phyloP scores from a whole-genome alignment of 2,329 filamentous ascomycete genomes.

The Stenocarpella maydis region DNA sequence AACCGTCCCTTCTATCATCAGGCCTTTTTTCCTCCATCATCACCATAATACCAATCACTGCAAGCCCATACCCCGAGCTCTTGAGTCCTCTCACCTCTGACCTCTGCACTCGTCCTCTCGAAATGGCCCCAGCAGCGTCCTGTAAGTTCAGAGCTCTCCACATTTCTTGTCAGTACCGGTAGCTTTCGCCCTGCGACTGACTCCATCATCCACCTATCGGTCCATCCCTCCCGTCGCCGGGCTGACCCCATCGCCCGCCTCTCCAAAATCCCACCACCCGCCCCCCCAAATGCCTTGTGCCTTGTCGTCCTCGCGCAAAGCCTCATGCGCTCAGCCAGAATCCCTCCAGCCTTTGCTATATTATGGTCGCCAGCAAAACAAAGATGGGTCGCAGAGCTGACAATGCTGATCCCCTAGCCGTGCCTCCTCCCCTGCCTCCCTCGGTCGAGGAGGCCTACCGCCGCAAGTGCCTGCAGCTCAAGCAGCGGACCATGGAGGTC shows the following conservation, averaged over 20 bases:
- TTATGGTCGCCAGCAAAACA: conserved; percentile 30
- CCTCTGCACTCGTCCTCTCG: conserved; percentile 1
- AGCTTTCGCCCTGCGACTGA: conserved; percentile 32
- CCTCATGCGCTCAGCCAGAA: conserved; percentile 7
- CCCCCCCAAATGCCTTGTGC: no score
- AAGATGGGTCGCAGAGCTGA: conserved; percentile 46
- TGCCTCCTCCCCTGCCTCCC: conserved; percentile 74
- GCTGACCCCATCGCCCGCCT: conserved; percentile 25
- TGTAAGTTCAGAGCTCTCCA: conserved; percentile 34
- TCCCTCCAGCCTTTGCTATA: conserved; percentile 13
- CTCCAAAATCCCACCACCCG: conserved; percentile 24
- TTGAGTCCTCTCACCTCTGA: neutral
- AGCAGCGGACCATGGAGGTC: conserved; percentile 89
- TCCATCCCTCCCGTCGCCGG: conserved; percentile 5
- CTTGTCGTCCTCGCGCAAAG: conserved; percentile 10
- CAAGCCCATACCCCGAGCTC: neutral
- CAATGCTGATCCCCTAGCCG: conserved; percentile 45
- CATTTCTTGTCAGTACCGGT: conserved; percentile 30
- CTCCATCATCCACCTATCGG: conserved; percentile 22
- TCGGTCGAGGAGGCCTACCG: conserved; percentile 97
- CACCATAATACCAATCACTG: neutral
- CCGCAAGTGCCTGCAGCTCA: conserved; percentile 93
- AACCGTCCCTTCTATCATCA: neutral
- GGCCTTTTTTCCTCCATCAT: neutral
- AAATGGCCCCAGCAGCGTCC: conserved; percentile 33